Conservation (phyloP, 2,329 filamentous ascomycete species). For the Pseudocercospora fuligena region DNA sequence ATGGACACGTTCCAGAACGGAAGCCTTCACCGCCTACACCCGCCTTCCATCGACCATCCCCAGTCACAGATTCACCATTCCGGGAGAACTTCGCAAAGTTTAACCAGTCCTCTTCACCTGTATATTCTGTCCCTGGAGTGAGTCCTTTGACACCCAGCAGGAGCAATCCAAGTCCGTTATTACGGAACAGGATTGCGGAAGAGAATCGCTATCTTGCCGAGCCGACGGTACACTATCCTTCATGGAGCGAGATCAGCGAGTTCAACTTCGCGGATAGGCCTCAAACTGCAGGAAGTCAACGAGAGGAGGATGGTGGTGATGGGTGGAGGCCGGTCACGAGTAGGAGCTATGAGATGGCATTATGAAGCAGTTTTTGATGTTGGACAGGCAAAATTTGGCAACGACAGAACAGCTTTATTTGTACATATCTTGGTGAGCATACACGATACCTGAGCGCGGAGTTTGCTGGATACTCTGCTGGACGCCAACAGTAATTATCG, state of each 20-base stretch:
- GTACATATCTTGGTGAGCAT: background rate
- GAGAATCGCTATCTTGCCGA: constrained; percentile 2
- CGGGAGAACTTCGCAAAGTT: background rate
- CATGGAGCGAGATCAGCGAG: constrained; percentile 4
- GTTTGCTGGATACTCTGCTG: background rate
- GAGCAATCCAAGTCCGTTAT: constrained; percentile 5
- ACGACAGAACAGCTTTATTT: background rate
- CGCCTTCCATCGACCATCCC: background rate
- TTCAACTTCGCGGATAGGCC: background rate
- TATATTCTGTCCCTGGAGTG: background rate
- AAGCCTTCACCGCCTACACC: background rate
- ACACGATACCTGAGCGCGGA: background rate
- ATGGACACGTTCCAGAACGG: background rate
- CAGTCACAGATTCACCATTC: background rate
- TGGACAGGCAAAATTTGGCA: background rate
- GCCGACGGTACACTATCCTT: constrained; percentile 3
- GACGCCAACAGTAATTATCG: background rate
- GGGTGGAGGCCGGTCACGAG: background rate
- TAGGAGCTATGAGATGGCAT: background rate
- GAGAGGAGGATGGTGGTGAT: background rate
- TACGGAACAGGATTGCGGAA: constrained; percentile 1
- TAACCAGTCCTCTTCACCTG: background rate
- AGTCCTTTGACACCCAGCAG: background rate
- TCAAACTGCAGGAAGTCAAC: background rate
- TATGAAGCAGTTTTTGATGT: background rate